Evolutionary conservation across 176 grass and related monocot genomes (phyloP).

Genomic region (Puccinellia tenuiflora): DNA sequence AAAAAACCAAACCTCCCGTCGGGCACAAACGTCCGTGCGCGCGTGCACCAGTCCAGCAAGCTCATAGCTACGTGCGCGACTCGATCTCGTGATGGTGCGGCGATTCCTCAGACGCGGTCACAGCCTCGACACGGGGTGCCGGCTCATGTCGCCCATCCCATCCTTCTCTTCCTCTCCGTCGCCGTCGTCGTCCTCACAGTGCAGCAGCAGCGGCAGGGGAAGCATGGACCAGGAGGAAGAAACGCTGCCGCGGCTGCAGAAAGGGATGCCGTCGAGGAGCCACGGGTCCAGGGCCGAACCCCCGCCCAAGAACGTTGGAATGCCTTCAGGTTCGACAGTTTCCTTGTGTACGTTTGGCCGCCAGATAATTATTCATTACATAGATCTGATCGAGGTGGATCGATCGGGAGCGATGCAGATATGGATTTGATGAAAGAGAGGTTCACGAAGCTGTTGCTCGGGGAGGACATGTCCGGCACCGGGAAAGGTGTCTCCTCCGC

Average conservation of each 20-base stretch:
- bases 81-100: slow-evolving; percentile 17
- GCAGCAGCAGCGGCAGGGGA: slow-evolving; percentile 12
- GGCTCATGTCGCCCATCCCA: slow-evolving; percentile 23
- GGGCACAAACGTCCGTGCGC: background rate
- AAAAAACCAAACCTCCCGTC: background rate
- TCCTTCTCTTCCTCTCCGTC: slow-evolving; percentile 25
- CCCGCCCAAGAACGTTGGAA: background rate
- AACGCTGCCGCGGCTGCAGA: too few species aligned
- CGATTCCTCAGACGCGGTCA: slow-evolving; percentile 40
- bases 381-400: background rate
- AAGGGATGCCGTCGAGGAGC: slow-evolving; percentile 28
- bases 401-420: slow-evolving; percentile 23
- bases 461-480: slow-evolving; percentile 78
- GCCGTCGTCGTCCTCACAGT: background rate
- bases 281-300: slow-evolving; percentile 30
- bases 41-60: background rate
- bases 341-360: background rate
- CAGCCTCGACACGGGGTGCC: slow-evolving; percentile 30
- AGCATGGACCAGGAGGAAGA: background rate
- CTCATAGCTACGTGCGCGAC: background rate
- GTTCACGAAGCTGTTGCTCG: slow-evolving; percentile 75
- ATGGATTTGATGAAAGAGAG: slow-evolving; percentile 65
- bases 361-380: background rate
- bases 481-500: slow-evolving; percentile 81
- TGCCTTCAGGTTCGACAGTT: slow-evolving; percentile 15